These are phyloP conservation scores for Athelia psychrophila DNA, from an alignment of 1,284 basidiomycete genomes.

Conservation along the genomic window DNA sequence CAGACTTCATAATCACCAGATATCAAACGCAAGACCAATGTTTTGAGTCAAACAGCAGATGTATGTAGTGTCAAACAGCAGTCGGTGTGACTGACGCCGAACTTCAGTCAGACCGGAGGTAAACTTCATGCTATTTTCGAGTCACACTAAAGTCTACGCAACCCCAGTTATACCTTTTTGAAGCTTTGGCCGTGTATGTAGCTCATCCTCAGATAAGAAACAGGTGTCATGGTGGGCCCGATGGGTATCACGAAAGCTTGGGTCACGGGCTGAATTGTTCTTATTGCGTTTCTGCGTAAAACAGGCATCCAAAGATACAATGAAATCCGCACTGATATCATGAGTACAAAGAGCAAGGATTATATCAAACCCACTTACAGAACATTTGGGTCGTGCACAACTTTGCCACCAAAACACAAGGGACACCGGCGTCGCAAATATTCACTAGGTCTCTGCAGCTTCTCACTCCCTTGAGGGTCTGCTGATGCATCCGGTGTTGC, in stretches of 20 bases:
- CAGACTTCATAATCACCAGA: no score
- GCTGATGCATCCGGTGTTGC: no score
- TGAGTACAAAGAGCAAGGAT: not conserved
- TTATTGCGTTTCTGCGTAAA: conserved; percentile 10
- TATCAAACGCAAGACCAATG: no score
- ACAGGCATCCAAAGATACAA: conserved; percentile 11
- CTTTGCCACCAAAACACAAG: conserved; percentile 8
- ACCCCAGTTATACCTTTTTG: no score
- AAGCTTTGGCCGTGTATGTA: not conserved
- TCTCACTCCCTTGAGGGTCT: no score
- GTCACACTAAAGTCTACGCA: no score
- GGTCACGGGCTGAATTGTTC: not conserved
- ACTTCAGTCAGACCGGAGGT: no score
- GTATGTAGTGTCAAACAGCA: no score
- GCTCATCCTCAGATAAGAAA: conserved; percentile 7
- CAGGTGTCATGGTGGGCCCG: conserved; percentile 7
- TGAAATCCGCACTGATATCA: not conserved
- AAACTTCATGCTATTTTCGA: no score
- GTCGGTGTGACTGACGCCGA: no score
- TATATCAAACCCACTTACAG: not conserved
- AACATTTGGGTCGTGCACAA: not conserved
- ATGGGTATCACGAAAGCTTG: conserved; percentile 1
- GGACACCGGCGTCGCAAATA: conserved; percentile 6
- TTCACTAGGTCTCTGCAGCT: conserved; percentile 4
- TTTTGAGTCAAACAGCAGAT: no score